Evolutionary conservation across 495 filamentous ascomycete species (phyloP).

Genomic region (Xylaria nigripes): DNA sequence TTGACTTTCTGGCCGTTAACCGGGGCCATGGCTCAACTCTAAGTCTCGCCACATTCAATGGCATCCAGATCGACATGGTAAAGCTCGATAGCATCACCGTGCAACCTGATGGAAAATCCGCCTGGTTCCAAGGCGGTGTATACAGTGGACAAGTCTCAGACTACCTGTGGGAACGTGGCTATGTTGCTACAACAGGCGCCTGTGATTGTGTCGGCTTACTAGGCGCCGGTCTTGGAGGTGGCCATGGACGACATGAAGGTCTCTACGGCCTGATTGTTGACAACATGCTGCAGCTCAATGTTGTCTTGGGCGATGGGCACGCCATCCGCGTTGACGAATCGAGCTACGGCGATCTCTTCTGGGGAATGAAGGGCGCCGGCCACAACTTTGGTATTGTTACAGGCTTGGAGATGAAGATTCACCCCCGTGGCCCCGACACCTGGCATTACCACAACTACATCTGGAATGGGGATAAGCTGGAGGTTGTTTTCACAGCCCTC

Average conservation of each 20-base stretch:
- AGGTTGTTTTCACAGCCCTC: constrained; percentile 18
- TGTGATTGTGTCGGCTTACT: constrained; percentile 47
- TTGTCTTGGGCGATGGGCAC: constrained; percentile 46
- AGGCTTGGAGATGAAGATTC: constrained; percentile 21
- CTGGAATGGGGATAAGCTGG: constrained; percentile 34
- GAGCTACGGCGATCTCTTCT: constrained; percentile 37
- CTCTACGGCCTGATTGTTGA: constrained; percentile 45
- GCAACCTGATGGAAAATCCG: background rate
- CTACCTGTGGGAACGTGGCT: constrained; percentile 34
- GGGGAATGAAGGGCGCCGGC: constrained; percentile 45
- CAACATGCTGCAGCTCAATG: constrained; percentile 33
- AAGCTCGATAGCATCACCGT: constrained; percentile 6
- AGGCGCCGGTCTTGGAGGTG: constrained; percentile 51
- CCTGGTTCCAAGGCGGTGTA: constrained; percentile 26
- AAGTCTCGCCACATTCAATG: constrained; percentile 21
- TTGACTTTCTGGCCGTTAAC: constrained; percentile 45
- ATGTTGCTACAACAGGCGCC: constrained; percentile 36
- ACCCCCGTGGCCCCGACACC: constrained; percentile 21
- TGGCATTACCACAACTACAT: constrained; percentile 36
- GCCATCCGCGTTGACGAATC: constrained; percentile 25
- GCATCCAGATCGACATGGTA: constrained; percentile 5
- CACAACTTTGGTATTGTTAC: constrained; percentile 50
- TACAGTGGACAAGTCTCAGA: constrained; percentile 8
- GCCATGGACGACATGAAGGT: constrained; percentile 51
- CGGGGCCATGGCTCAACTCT: constrained; percentile 36